Evolutionary conservation across 2,329 filamentous ascomycete genomes (phyloP), one percentile per base, ranked within the genome.

Genomic region (Claviceps quebecensis): DNA sequence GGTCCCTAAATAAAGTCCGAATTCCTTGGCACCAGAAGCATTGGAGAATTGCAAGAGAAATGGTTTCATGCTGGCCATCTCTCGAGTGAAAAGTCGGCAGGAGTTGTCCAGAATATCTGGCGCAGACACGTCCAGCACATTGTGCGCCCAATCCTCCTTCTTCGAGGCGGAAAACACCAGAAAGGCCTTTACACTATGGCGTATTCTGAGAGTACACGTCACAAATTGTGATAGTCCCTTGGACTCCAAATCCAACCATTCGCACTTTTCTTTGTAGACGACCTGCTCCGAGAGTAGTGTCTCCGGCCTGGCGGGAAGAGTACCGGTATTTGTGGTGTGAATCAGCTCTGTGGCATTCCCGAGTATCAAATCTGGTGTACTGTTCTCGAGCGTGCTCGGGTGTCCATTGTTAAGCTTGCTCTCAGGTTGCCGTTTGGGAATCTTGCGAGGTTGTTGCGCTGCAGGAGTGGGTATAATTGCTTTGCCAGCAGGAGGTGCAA

Each of bases 41-140:
- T 53, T 50, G 5, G 49, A 37, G 34, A 65, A 56, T 37, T 54
- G 56, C 26, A 66, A 13, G 2, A 53, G 51, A 8, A 59, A 58
- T 1, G 47, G n/a, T 1, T 34, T 19, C 2, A 34, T 37, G 40
- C 41, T 50, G n/a, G 5, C 45, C 44, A 8, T 49, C 17, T 7
- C 39, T 47, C 4, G 22, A 16, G 46, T 47, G 8, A 22, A 46
- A 17, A 66, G 22, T 0, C 41, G 46, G 44, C 64, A 66, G 39
- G 54, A 58, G 6, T 56, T 43, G 1, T 53, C 60, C 6, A 59
- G 53, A 3, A 60, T 48, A 5, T 50, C n/a, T 0, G 58, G 57
- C 0, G 47, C 16, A 0, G 59, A 52, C 0, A 66, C 49, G 4
- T 61, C 54, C 1, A 62, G 46, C 4, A 61, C 56, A 34, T 58